Base-by-base conservation (phyloP, 805 yeast genomes). In the Wickerhamomyces pijperi region DNA sequence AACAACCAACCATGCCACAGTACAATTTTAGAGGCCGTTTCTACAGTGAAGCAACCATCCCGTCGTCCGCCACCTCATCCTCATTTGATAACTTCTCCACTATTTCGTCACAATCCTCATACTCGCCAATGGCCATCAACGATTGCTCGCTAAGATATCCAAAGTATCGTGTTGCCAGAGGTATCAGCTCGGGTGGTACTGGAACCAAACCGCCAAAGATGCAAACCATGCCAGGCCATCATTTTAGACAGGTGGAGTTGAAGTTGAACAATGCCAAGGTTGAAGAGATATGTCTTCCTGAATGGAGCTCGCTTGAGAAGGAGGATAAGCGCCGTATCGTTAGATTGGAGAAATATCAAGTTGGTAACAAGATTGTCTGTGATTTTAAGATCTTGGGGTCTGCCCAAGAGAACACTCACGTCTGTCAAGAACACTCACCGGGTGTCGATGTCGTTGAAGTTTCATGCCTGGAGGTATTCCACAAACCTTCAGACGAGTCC, bases 151-250 rank as follows among this genome's bases (percentile, higher is more conserved):
- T 5, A 15, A 15, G 32, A 14, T 7, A 31, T 18, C 32, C 25
- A 20, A 42, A 40, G 28, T 71, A 61, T 46, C 63, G 70, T 28
- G 67, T 76, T 4, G 63, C 74, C 7, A 60, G 82, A 44, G 82
- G 82, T 13, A 58, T 74, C 6, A 67, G 73, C 25, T 73, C 78
- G 3, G 81, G 82, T 17, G 80, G 81, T 0, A 60, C 72, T 28
- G 60, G 67, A 13, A 69, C 77, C 1, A 64, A 70, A 39, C 80
- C 81, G 2, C 81, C 81, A 19, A 68, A 65, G 44, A 38, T 37
- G 13, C 38, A 34, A 7, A 54, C 59, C 21, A 45, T 61, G 7
- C 49, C 59, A 8, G 46, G 49, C 17, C 51, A 51, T 34, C 46
- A 55, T 32, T 64, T 51, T 47, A 45, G 60, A 4, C 76, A 77